A percentile compares a stretch with the other conserved stretches of the same genome.
phyloP scores from a whole-genome alignment of 176 grass and related monocot genomes.

The Eragrostis curvula region DNA sequence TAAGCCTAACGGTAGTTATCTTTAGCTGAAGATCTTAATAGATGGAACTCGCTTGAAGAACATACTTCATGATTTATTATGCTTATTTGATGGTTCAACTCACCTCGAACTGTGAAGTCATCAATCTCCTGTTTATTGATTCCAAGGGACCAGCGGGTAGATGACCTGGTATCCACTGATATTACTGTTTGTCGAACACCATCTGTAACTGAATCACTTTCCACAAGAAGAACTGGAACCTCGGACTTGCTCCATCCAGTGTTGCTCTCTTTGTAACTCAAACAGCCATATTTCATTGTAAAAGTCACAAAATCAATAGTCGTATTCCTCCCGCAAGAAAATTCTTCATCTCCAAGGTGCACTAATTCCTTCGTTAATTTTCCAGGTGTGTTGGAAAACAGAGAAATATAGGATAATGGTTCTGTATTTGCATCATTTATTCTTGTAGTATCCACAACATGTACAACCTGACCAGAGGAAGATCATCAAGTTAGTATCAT shows the following conservation, averaged over 20 bases:
- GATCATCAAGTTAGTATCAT: slow-evolving; percentile 24
- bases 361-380: slow-evolving; percentile 76
- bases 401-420: slow-evolving; percentile 76
- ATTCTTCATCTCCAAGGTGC: slow-evolving; percentile 71
- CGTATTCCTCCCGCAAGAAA: slow-evolving; percentile 72
- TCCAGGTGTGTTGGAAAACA: slow-evolving; percentile 89
- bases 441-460: slow-evolving; percentile 82
- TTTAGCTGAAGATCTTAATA: background rate
- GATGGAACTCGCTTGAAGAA: background rate
- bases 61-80: background rate
- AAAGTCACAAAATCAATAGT: slow-evolving; percentile 83
- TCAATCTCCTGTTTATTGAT: slow-evolving; percentile 80
- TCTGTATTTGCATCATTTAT: slow-evolving; percentile 56
- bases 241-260: slow-evolving; percentile 81
- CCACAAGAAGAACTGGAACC: slow-evolving; percentile 67
- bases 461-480: slow-evolving; percentile 75
- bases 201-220: slow-evolving; percentile 68
- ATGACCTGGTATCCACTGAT: slow-evolving; percentile 72
- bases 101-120: slow-evolving; percentile 82
- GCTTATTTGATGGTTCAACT: slow-evolving; percentile 26
- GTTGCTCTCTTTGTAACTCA: slow-evolving; percentile 65
- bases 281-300: slow-evolving; percentile 87
- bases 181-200: slow-evolving; percentile 60
- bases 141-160: slow-evolving; percentile 80
- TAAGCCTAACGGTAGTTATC: background rate